A percentile compares a stretch with the other conserved stretches of the same genome.
These are phyloP conservation scores for Saturnispora diversa DNA, from an alignment of 805 yeast genomes.

Conservation along the genomic window DNA sequence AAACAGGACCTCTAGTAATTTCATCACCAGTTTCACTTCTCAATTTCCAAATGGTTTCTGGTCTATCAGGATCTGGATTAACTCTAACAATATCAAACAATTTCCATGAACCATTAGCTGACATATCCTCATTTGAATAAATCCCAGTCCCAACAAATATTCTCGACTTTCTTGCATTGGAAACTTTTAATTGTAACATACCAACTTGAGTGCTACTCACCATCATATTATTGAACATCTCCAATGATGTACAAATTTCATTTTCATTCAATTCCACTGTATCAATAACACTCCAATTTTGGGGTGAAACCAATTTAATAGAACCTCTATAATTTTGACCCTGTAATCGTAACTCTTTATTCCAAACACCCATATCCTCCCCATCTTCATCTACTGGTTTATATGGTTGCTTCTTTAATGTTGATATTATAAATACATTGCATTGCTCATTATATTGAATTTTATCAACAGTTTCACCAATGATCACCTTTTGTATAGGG, in stretches of 20 bases:
- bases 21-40: slow-evolving; percentile 61
- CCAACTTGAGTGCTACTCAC: slow-evolving; percentile 15
- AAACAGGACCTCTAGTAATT: slow-evolving; percentile 74
- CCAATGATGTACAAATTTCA: slow-evolving; percentile 53
- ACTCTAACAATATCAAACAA: slow-evolving; percentile 70
- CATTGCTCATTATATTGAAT: slow-evolving; percentile 64
- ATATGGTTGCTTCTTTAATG: slow-evolving; percentile 51
- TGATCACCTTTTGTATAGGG: slow-evolving; percentile 44
- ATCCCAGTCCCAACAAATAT: slow-evolving; percentile 74
- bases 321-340: slow-evolving; percentile 54
- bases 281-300: slow-evolving; percentile 71
- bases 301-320: slow-evolving; percentile 61
- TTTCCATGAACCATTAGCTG: slow-evolving; percentile 70
- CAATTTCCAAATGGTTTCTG: slow-evolving; percentile 73
- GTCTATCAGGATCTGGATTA: slow-evolving; percentile 82
- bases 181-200: slow-evolving; percentile 39
- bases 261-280: slow-evolving; percentile 55
- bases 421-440: slow-evolving; percentile 54
- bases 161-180: slow-evolving; percentile 24
- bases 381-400: slow-evolving; percentile 70
- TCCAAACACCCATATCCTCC: slow-evolving; percentile 48
- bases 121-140: slow-evolving; percentile 69
- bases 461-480: slow-evolving; percentile 58
- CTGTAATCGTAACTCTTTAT: slow-evolving; percentile 36
- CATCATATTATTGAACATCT: slow-evolving; percentile 41